phyloP scores from a whole-genome alignment of 1,284 basidiomycete species.

The Porogramme epimiltina region DNA sequence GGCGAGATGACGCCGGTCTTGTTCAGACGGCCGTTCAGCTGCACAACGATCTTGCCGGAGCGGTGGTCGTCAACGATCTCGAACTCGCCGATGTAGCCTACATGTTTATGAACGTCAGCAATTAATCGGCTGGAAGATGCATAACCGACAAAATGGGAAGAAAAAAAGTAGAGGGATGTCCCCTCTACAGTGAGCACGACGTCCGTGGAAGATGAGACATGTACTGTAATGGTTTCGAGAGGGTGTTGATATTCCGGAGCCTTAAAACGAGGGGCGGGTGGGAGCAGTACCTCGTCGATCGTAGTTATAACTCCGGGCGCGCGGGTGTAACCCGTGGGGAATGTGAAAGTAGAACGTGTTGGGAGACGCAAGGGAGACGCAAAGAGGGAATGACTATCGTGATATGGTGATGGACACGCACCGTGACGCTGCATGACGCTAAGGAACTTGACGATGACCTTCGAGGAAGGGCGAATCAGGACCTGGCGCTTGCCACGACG shows the following conservation, averaged over 20 bases:
- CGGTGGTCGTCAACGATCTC: conserved; percentile 99
- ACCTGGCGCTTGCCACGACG: conserved; percentile 98
- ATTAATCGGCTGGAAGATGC: conserved; percentile 8
- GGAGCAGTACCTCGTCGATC: conserved; percentile 55
- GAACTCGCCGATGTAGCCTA: conserved; percentile 99
- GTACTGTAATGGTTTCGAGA: conserved; percentile 53
- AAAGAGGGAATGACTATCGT: conserved; percentile 1
- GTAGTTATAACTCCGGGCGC: conserved; percentile 73
- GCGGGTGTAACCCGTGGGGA: no score
- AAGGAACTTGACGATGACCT: conserved; percentile 95
- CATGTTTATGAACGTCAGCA: conserved; percentile 16
- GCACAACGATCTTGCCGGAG: conserved; percentile 97
- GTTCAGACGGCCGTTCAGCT: conserved; percentile 98
- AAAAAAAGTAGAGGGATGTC: conserved; percentile 40
- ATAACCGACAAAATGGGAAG: neutral
- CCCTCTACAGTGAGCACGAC: conserved; percentile 58
- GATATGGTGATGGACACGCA: conserved; percentile 51
- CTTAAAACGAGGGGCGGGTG: conserved; percentile 73
- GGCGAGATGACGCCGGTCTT: conserved; percentile 99
- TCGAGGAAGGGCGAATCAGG: conserved; percentile 92
- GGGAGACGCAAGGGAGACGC: no score
- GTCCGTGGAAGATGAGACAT: conserved; percentile 40
- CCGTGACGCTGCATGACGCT: conserved; percentile 98
- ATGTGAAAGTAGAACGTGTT: conserved; percentile 11
- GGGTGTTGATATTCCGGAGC: conserved; percentile 61